These are phyloP conservation scores for Neurospora sp. DNA, from an alignment of 495 filamentous ascomycete species.

Conservation along the genomic window DNA sequence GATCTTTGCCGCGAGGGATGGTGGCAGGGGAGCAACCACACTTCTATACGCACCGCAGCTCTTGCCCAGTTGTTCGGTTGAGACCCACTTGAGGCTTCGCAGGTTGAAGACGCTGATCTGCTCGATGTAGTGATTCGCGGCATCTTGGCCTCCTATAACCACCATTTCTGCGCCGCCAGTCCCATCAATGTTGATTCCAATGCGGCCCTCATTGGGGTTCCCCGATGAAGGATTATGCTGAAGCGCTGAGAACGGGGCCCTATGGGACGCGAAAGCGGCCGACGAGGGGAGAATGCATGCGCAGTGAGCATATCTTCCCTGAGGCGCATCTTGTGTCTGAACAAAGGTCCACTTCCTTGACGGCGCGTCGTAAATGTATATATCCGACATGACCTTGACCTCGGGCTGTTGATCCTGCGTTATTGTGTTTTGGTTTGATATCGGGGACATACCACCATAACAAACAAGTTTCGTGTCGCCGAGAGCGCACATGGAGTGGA, in stretches of 20 bases:
- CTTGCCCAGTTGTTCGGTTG: constrained; percentile 70
- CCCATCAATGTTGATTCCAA: constrained; percentile 82
- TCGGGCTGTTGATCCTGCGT: constrained; percentile 68
- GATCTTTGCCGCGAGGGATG: constrained; percentile 54
- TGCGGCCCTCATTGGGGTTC: constrained; percentile 71
- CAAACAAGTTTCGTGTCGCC: constrained; percentile 95
- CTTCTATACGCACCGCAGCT: constrained; percentile 94
- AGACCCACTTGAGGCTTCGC: constrained; percentile 91
- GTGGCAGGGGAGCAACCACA: constrained; percentile 76
- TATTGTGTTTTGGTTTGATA: constrained; percentile 38
- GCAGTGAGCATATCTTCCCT: constrained; percentile 94
- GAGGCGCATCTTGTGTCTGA: constrained; percentile 68
- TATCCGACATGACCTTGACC: constrained; percentile 94
- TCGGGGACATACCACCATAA: constrained; percentile 96
- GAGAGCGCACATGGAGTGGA: constrained; percentile 87
- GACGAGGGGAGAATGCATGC: constrained; percentile 86
- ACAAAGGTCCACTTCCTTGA: constrained; percentile 80
- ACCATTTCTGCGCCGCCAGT: constrained; percentile 94
- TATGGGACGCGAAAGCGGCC: constrained; percentile 72
- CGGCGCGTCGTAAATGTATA: constrained; percentile 89
- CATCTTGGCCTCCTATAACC: constrained; percentile 91
- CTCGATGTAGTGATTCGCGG: constrained; percentile 96
- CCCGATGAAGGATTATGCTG: constrained; percentile 75
- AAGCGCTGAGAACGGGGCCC: constrained; percentile 72
- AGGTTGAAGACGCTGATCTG: constrained; percentile 97